A percentile compares a stretch with the other conserved stretches of the same genome.
phyloP scores from a whole-genome alignment of 2,329 filamentous ascomycete genomes.

The Phyllosticta citribraziliensis region DNA sequence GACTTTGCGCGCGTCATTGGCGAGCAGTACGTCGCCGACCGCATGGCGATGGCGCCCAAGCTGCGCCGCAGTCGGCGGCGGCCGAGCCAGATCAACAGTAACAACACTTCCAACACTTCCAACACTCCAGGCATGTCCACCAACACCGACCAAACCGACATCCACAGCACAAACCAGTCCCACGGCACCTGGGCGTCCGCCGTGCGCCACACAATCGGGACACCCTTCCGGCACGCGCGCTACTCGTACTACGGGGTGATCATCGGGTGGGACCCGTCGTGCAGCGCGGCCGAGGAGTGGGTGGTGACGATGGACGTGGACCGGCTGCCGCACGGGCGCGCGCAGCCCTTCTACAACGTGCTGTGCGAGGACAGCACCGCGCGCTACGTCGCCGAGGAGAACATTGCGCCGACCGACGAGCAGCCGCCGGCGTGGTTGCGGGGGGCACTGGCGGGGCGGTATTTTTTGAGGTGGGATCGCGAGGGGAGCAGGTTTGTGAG shows the following conservation, averaged over 20 bases:
- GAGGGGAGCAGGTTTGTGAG: slow-evolving; percentile 56
- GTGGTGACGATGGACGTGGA: slow-evolving; percentile 56
- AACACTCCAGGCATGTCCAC: no score
- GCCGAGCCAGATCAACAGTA: background rate
- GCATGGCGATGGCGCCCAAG: slow-evolving; percentile 46
- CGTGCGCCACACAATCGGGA: slow-evolving; percentile 46
- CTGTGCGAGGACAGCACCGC: slow-evolving; percentile 63
- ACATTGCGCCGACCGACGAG: slow-evolving; percentile 45
- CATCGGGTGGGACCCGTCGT: slow-evolving; percentile 70
- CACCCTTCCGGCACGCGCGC: slow-evolving; percentile 73
- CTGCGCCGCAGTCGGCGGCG: slow-evolving; percentile 11
- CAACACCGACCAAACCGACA: slow-evolving; percentile 13
- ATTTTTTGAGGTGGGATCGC: slow-evolving; percentile 77
- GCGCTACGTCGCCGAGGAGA: slow-evolving; percentile 72
- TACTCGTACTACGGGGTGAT: slow-evolving; percentile 75
- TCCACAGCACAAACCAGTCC: no score
- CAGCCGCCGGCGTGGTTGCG: slow-evolving; percentile 27
- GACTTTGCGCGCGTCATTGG: slow-evolving; percentile 47
- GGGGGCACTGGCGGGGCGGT: slow-evolving; percentile 64
- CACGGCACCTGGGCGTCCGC: no score
- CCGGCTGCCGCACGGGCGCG: slow-evolving; percentile 45
- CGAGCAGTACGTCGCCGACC: slow-evolving; percentile 16
- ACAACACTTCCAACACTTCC: background rate
- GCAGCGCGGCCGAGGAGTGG: slow-evolving; percentile 51
- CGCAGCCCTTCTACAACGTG: slow-evolving; percentile 75